Percentiles rank a stretch among this genome's conserved stretches.
phyloP scores from a whole-genome alignment of 345 rosid species.

The Odontarrhena argentea region DNA sequence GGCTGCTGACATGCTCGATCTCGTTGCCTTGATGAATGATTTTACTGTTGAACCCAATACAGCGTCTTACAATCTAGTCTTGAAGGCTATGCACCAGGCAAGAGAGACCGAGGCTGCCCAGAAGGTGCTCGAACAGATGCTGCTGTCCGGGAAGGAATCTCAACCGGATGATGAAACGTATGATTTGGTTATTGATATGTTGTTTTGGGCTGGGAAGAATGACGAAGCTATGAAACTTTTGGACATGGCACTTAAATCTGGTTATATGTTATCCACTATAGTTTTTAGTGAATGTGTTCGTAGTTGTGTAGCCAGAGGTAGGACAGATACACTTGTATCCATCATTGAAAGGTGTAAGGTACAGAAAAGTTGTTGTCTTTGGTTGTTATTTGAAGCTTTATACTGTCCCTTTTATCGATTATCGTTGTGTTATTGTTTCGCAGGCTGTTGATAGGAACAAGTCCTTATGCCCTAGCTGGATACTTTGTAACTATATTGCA shows the following conservation, averaged over 20 bases:
- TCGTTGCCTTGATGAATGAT: constrained; percentile 69
- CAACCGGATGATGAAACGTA: constrained; percentile 84
- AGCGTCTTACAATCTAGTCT: constrained; percentile 71
- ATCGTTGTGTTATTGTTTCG: constrained; percentile 19
- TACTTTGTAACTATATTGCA: constrained; percentile 61
- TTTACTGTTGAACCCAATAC: constrained; percentile 69
- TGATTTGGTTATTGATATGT: constrained; percentile 67
- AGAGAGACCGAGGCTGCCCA: constrained; percentile 67
- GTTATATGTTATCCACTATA: constrained; percentile 54
- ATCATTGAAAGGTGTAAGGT: constrained; percentile 95
- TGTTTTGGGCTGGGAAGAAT: constrained; percentile 48
- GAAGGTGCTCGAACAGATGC: constrained; percentile 89
- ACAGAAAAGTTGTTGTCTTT: constrained; percentile 26
- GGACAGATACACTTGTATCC: constrained; percentile 66
- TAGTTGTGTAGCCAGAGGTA: constrained; percentile 56
- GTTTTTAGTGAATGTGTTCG: constrained; percentile 60
- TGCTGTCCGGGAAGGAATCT: constrained; percentile 67
- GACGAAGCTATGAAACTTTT: constrained; percentile 71
- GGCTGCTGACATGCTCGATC: constrained; percentile 64
- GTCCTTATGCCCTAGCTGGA: constrained; percentile 85
- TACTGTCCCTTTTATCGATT: background rate
- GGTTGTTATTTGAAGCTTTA: constrained; percentile 7
- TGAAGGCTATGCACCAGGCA: constrained; percentile 75
- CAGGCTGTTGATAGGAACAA: constrained; percentile 83
- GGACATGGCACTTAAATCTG: constrained; percentile 63